Conservation (phyloP, 2,329 filamentous ascomycete species). For the Microascus cirrosus region DNA sequence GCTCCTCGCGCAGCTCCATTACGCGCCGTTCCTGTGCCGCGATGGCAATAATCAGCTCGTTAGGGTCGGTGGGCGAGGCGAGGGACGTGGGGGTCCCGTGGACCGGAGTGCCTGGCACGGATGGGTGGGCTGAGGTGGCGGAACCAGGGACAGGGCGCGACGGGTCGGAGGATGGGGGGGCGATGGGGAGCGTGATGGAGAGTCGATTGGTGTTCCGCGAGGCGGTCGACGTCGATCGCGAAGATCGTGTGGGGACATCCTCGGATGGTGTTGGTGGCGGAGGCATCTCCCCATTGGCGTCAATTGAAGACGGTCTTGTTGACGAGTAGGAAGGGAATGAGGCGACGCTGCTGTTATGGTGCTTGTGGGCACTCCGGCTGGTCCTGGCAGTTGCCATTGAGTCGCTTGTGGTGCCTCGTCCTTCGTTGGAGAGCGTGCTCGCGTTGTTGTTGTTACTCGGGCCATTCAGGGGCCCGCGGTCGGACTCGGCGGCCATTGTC, state of each 20-base stretch:
- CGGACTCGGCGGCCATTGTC: constrained; percentile 20
- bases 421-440: neutral
- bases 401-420: neutral
- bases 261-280: constrained; percentile 23
- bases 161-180: constrained; percentile 38
- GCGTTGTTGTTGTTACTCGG: neutral
- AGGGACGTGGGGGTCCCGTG: constrained; percentile 27
- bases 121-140: constrained; percentile 13
- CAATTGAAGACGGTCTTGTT: neutral
- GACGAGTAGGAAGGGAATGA: neutral
- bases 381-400: neutral
- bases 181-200: constrained; percentile 51
- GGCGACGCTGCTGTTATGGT: neutral
- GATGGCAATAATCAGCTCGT: constrained; percentile 74
- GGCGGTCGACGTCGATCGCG: constrained; percentile 39
- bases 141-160: constrained; percentile 40
- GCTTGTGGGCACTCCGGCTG: neutral
- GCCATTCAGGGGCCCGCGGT: constrained; percentile 12
- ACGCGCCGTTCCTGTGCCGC: constrained; percentile 87
- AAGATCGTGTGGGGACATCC: constrained; percentile 30
- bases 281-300: neutral
- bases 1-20: constrained; percentile 80
- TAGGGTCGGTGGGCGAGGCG: constrained; percentile 39
- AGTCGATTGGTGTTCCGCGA: constrained; percentile 46
- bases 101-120: constrained; percentile 38